Conservation (phyloP, 805 yeast genomes). For the Lachancea dasiensis region DNA sequence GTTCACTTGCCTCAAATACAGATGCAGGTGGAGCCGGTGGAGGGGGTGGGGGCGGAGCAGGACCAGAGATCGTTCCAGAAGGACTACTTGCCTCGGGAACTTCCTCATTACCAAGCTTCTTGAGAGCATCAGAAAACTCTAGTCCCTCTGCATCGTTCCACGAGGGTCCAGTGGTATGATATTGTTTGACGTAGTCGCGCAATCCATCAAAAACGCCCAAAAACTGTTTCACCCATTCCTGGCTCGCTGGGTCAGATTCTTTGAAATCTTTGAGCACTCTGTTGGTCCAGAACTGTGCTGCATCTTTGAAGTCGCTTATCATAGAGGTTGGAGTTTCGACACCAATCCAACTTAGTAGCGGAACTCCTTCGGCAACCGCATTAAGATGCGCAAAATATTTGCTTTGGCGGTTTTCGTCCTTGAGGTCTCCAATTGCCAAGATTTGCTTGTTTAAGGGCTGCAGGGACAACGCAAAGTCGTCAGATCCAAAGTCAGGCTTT, state of each 20-base stretch:
- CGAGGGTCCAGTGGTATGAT: conserved; percentile 76
- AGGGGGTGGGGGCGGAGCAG: conserved; percentile 73
- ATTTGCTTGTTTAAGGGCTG: conserved; percentile 63
- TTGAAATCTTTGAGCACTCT: conserved; percentile 79
- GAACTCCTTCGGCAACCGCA: conserved; percentile 82
- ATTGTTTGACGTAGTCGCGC: conserved; percentile 65
- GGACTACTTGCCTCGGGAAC: conserved; percentile 9
- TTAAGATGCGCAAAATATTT: conserved; percentile 65
- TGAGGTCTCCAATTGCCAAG: conserved; percentile 50
- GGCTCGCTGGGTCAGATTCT: conserved; percentile 61
- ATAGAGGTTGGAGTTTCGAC: conserved; percentile 67
- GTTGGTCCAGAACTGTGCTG: conserved; percentile 92
- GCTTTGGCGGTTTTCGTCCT: conserved; percentile 71
- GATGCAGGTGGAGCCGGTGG: conserved; percentile 88
- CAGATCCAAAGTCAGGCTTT: conserved; percentile 57
- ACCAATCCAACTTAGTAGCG: conserved; percentile 88
- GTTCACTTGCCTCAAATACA: conserved; percentile 43
- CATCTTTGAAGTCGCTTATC: conserved; percentile 79
- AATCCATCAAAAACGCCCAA: conserved; percentile 61
- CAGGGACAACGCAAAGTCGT: conserved; percentile 50
- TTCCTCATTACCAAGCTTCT: conserved; percentile 16
- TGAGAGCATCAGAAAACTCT: conserved; percentile 47
- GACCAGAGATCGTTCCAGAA: conserved; percentile 28
- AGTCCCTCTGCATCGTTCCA: conserved; percentile 64
- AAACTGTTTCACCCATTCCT: conserved; percentile 75